phyloP scores from a whole-genome alignment of 2,329 filamentous ascomycete species.

The Aspergillus niger region DNA sequence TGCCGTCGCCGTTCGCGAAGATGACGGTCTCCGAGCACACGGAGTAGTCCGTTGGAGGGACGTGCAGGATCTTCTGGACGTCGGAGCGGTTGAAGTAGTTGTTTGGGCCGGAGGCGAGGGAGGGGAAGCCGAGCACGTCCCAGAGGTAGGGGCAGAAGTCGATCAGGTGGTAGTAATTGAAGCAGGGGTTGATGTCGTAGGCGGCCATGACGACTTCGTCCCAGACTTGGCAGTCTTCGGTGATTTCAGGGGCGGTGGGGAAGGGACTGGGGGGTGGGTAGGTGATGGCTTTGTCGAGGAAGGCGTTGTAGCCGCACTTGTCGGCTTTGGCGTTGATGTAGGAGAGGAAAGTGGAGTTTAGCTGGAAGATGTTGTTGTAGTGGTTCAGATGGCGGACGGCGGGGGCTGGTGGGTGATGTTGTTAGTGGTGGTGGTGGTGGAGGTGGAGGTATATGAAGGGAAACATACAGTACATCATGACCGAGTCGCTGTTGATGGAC shows the following conservation, averaged over 20 bases:
- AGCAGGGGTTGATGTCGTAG: conserved; percentile 69
- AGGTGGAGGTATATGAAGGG: conserved; percentile 4
- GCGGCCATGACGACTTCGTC: conserved; percentile 58
- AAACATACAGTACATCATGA: conserved; percentile 50
- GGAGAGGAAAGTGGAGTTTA: conserved; percentile 45
- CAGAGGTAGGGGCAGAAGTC: conserved; percentile 70
- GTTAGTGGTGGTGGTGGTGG: not conserved
- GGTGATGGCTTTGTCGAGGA: conserved; percentile 51
- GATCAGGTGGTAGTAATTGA: conserved; percentile 71
- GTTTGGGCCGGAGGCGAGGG: conserved; percentile 61
- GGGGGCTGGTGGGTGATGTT: conserved; percentile 28
- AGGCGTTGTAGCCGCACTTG: conserved; percentile 48
- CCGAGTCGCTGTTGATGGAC: conserved; percentile 56
- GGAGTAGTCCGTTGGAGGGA: conserved; percentile 49
- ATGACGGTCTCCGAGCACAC: conserved; percentile 41
- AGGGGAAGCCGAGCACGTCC: conserved; percentile 70
- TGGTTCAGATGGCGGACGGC: conserved; percentile 46
- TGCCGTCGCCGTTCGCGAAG: conserved; percentile 54
- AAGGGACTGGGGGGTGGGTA: conserved; percentile 69
- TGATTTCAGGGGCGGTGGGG: conserved; percentile 52
- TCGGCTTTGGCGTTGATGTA: conserved; percentile 43
- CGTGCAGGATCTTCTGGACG: conserved; percentile 68
- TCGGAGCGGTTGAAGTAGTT: conserved; percentile 71
- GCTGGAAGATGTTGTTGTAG: conserved; percentile 43
- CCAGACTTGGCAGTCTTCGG: conserved; percentile 59